These are phyloP conservation scores for Luzula sylvatica DNA, from an alignment of 176 grass and related monocot genomes.

Conservation along the genomic window DNA sequence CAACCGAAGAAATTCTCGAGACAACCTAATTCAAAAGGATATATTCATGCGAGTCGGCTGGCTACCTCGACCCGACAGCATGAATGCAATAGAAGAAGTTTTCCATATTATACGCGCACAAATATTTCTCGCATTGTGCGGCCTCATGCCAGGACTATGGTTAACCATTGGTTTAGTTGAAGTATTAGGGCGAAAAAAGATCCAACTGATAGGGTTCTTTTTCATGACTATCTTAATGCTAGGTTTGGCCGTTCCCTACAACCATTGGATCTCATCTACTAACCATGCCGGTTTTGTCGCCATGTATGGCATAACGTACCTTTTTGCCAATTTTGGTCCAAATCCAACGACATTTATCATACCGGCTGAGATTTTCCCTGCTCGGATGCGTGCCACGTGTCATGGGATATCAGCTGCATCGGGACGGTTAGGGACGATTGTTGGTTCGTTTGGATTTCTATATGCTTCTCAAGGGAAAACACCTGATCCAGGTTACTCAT, in stretches of 20 bases:
- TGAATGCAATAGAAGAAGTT: conserved; percentile 38
- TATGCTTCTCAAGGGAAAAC: background rate
- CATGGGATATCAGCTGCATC: conserved; percentile 64
- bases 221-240: background rate
- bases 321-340: conserved; percentile 88
- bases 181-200: conserved; percentile 23
- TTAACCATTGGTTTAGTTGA: conserved; percentile 37
- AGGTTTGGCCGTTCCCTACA: background rate
- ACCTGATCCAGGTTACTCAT: background rate
- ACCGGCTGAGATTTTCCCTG: conserved; percentile 75
- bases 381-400: conserved; percentile 56
- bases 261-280: background rate
- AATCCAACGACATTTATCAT: conserved; percentile 73
- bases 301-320: conserved; percentile 55
- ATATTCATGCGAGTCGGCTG: conserved; percentile 33
- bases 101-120: conserved; percentile 35
- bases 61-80: conserved; percentile 19
- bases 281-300: conserved; percentile 38
- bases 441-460: conserved; percentile 52
- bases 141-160: conserved; percentile 37
- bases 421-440: conserved; percentile 61
- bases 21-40: conserved; percentile 27
- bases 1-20: background rate
- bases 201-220: conserved; percentile 32
- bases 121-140: conserved; percentile 34